Conservation (phyloP, 805 yeast species). For the Wickerhamiella slavikovae region DNA sequence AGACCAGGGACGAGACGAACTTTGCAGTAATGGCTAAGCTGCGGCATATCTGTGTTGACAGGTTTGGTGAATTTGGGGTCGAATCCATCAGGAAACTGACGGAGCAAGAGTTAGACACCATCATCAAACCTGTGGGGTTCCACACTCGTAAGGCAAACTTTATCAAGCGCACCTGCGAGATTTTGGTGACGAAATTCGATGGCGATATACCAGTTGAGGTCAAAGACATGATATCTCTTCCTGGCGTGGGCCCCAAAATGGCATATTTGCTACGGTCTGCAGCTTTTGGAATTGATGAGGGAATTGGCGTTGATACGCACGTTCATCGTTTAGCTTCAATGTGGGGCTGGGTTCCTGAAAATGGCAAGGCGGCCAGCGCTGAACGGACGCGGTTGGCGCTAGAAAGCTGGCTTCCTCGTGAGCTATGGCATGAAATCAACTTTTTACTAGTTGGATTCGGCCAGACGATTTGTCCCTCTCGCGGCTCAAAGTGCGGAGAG, state of each 20-base stretch:
- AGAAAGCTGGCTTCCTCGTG: slow-evolving; percentile 53
- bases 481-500: slow-evolving; percentile 44
- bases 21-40: slow-evolving; percentile 47
- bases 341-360: slow-evolving; percentile 53
- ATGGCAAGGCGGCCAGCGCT: slow-evolving; percentile 37
- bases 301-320: slow-evolving; percentile 93
- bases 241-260: slow-evolving; percentile 96
- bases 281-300: slow-evolving; percentile 56
- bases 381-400: slow-evolving; percentile 51
- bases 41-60: no score
- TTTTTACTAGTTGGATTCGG: slow-evolving; percentile 87
- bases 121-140: slow-evolving; percentile 72
- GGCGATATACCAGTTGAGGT: slow-evolving; percentile 59
- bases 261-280: slow-evolving; percentile 60
- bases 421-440: slow-evolving; percentile 67
- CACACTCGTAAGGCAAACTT: slow-evolving; percentile 60
- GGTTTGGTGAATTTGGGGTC: slow-evolving; percentile 25
- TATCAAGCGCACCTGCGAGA: slow-evolving; percentile 38
- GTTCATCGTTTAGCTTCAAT: slow-evolving; percentile 58
- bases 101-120: slow-evolving; percentile 36
- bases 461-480: slow-evolving; percentile 63
- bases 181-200: slow-evolving; percentile 28
- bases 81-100: slow-evolving; percentile 11
- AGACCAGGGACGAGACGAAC: slow-evolving; percentile 78
- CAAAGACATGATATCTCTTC: slow-evolving; percentile 43